These are phyloP conservation scores for Turritis glabra DNA, from an alignment of 345 rosid genomes.

Conservation along the genomic window DNA sequence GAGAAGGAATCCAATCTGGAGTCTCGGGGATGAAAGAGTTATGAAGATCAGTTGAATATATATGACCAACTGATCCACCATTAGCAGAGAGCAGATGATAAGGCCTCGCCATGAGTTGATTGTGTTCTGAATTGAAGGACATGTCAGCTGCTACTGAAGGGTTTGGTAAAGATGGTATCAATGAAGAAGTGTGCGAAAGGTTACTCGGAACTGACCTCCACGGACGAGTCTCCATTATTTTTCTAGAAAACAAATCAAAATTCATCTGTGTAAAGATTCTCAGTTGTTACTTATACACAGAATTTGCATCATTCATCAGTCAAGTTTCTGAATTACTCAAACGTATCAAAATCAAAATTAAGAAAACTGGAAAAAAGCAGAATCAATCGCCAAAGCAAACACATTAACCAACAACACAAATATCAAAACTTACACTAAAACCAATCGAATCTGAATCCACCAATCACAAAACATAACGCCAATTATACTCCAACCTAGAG, in stretches of 20 bases:
- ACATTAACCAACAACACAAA: constrained; percentile 12
- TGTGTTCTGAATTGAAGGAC: constrained; percentile 46
- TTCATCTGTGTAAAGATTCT: too few species aligned
- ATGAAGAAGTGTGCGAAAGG: constrained; percentile 47
- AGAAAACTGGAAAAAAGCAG: too few species aligned
- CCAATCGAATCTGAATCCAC: constrained; percentile 30
- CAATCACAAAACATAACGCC: constrained; percentile 14
- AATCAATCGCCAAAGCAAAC: constrained; percentile 16
- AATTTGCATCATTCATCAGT: background rate
- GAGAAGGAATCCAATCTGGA: constrained; percentile 45
- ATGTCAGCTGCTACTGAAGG: constrained; percentile 50
- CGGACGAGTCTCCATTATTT: constrained; percentile 62
- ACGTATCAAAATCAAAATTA: background rate
- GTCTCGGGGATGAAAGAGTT: constrained; percentile 52
- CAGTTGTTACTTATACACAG: too few species aligned
- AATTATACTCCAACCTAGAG: background rate
- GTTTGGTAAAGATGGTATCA: constrained; percentile 53
- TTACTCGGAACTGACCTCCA: constrained; percentile 52
- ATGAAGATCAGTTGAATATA: constrained; percentile 61
- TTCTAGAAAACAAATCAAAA: constrained; percentile 34
- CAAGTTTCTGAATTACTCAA: background rate
- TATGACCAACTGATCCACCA: constrained; percentile 65
- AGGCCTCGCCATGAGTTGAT: constrained; percentile 45
- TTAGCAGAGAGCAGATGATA: constrained; percentile 44
- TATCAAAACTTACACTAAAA: background rate